Percentiles rank a stretch among this genome's conserved stretches.
Evolutionary conservation across 257 asterid species (phyloP).

Genomic region (Solanum chmielewskii): DNA sequence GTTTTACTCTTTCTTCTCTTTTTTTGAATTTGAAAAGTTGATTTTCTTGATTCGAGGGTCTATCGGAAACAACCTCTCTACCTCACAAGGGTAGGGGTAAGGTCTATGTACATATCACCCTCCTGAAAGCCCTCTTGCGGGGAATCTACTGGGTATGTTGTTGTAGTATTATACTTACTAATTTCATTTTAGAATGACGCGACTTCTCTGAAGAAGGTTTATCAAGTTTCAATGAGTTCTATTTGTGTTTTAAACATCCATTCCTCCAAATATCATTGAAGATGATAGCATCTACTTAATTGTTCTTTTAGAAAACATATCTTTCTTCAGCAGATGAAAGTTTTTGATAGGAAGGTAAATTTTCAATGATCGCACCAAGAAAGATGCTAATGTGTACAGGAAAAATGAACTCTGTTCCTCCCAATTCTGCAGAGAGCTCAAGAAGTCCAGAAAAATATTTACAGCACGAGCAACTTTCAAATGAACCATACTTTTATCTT

Average conservation of each 20-base stretch:
- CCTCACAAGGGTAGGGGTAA: neutral
- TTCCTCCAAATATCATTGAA: neutral
- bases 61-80: neutral
- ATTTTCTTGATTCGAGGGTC: neutral
- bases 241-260: neutral
- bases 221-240: neutral
- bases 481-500: neutral
- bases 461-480: neutral
- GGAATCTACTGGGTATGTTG: neutral
- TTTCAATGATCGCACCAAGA: neutral
- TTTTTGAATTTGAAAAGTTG: neutral
- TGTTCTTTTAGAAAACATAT: neutral
- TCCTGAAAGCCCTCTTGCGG: neutral
- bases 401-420: neutral
- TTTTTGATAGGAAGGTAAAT: neutral
- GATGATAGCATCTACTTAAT: neutral
- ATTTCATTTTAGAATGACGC: neutral
- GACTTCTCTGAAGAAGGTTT: neutral
- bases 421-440: neutral
- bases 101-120: neutral
- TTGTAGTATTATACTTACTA: neutral
- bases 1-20: neutral
- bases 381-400: neutral
- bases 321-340: neutral
- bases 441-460: neutral